Conservation (phyloP, 2,329 filamentous ascomycete genomes). For the Sphaerulina vaccinii region DNA sequence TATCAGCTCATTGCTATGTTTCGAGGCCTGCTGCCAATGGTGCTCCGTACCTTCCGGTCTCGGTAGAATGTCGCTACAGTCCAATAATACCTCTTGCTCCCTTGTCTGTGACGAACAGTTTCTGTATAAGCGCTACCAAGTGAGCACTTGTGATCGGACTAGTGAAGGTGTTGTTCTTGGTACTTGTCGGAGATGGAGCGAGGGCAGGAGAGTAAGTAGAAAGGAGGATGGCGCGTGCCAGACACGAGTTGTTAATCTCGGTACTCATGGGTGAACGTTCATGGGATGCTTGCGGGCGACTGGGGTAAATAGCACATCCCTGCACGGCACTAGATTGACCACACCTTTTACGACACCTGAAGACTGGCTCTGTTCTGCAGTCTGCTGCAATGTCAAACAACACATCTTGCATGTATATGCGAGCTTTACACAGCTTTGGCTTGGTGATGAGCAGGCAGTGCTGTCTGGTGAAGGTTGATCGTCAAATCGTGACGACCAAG, state of each 20-base stretch:
- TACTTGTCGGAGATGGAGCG: background rate
- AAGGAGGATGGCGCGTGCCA: background rate
- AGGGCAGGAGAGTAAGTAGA: background rate
- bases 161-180: background rate
- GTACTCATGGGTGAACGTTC: background rate
- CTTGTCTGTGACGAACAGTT: background rate
- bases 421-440: too few relatives aligned
- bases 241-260: background rate
- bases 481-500: background rate
- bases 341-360: background rate
- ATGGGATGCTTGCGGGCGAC: background rate
- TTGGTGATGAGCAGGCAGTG: too few relatives aligned
- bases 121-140: background rate
- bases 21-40: background rate
- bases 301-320: background rate
- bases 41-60: constrained; percentile 15
- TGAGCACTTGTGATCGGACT: background rate
- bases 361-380: background rate
- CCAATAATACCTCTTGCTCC: background rate
- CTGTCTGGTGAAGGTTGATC: background rate
- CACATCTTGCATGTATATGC: background rate
- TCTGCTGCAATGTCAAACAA: too few relatives aligned
- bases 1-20: background rate
- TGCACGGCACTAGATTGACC: background rate
- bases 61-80: constrained; percentile 16